A percentile compares a stretch with the other conserved stretches of the same genome.
Evolutionary conservation across 768 basidiomycete species (phyloP).

Genomic region (Rhizopogon vesiculosus): DNA sequence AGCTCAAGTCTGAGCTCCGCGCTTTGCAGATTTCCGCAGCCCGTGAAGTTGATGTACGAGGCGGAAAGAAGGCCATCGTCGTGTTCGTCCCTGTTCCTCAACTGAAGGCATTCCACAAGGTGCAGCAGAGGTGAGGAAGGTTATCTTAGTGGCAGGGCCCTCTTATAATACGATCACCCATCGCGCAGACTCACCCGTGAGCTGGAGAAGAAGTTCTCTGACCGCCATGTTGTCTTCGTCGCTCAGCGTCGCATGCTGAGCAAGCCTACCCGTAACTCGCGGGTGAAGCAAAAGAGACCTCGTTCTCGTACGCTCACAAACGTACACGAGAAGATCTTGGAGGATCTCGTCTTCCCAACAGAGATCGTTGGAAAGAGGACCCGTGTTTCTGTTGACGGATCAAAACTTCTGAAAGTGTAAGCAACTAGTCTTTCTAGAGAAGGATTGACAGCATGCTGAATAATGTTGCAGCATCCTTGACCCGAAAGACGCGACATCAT

Average conservation of each 20-base stretch:
- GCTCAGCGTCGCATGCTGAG: constrained; percentile 98
- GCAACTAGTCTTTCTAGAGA: constrained; percentile 30
- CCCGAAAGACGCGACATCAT: constrained; percentile 93
- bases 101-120: constrained; percentile 97
- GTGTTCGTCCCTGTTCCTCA: constrained; percentile 97
- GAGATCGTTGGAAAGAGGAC: constrained; percentile 99
- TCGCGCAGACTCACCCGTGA: constrained; percentile 85
- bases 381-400: constrained; percentile 88
- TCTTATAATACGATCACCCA: constrained; percentile 5
- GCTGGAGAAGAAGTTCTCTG: constrained; percentile 99
- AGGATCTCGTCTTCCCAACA: constrained; percentile 98
- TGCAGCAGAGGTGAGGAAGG: constrained; percentile 77
- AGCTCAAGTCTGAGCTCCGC: constrained; percentile 95
- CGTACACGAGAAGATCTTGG: constrained; percentile 97
- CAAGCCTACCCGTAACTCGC: constrained; percentile 92
- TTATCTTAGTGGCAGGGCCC: background rate
- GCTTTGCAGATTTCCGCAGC: constrained; percentile 97
- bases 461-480: constrained; percentile 75
- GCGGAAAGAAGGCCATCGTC: constrained; percentile 99
- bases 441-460: constrained; percentile 11
- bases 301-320: constrained; percentile 94
- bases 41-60: constrained; percentile 97
- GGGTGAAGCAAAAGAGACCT: constrained; percentile 93
- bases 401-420: constrained; percentile 96
- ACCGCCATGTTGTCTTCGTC: constrained; percentile 98